Base-by-base conservation (phyloP, 176 grass and related monocot species). In the Miscanthus lutarioriparius region DNA sequence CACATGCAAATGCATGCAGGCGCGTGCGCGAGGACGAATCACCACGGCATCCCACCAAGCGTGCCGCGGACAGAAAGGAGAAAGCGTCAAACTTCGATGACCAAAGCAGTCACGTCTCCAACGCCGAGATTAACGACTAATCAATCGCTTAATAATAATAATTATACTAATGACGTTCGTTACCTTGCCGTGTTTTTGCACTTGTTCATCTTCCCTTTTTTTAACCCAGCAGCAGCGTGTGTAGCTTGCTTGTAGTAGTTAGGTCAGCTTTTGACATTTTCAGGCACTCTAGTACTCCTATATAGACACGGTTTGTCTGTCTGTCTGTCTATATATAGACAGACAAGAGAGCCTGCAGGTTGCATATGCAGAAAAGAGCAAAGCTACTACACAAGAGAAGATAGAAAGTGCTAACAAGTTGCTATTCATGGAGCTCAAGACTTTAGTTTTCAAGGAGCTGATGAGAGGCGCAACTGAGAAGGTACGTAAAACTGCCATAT, bases 201-300 rank as follows among this genome's bases (percentile, higher is more conserved):
- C 37, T 45, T 17, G 1, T 8, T 11, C 19, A 25, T 61, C 56
- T 23, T 23, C 20, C 16, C 33, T 43, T 16, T 51, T 74, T 47
- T 28, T 25, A 74, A 64, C 20, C 1, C 5, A 48, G 1, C 14
- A 25, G 8, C 20, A 36, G 6, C 5, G 17, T 30, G 33, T 32
- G 32, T 32, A 32, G 32, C 32, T 32, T 32, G 32, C 32, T 32
- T 32, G 32, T 32, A 32, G 32, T 32, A 14, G 53, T n/a, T n/a
- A n/a, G n/a, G 84, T 86, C 84, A 86, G 84, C 66, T 26, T 19
- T 79, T 86, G 84, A 86, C 84, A 72, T 79, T 86, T 79, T 79
- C 84, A 23, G 65, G 65, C 25, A 62, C 6, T 32, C 32, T 32
- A 32, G 32, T 32, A 32, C 32, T 32, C 32, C 32, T 32, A 2